These are phyloP conservation scores for Clarireedia paspali DNA, from an alignment of 2,329 filamentous ascomycete genomes.

Conservation along the genomic window DNA sequence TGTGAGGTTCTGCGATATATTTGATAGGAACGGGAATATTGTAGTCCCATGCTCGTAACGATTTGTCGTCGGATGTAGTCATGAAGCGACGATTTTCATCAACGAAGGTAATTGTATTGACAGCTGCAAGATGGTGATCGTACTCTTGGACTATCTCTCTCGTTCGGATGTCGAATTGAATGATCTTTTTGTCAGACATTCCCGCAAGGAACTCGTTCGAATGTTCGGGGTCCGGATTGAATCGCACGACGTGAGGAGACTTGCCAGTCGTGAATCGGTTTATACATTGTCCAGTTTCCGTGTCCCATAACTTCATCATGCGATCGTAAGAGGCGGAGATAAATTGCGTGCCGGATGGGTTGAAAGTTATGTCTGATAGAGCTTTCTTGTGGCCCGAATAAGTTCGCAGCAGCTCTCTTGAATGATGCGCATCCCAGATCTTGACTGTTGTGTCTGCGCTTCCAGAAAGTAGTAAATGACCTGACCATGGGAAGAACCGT, in stretches of 20 bases:
- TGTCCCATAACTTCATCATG: conserved; percentile 97
- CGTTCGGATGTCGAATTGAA: conserved; percentile 87
- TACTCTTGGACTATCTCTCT: conserved; percentile 88
- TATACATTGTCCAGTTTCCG: conserved; percentile 84
- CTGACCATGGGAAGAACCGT: conserved; percentile 81
- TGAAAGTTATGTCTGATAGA: conserved; percentile 85
- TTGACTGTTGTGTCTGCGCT: conserved; percentile 86
- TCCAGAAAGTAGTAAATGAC: conserved; percentile 83
- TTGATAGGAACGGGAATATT: conserved; percentile 98
- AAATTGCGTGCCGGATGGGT: conserved; percentile 73
- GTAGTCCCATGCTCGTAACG: conserved; percentile 94
- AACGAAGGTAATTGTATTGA: conserved; percentile 96
- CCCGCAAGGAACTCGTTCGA: conserved; percentile 89
- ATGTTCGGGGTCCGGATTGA: conserved; percentile 73
- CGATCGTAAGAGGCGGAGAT: conserved; percentile 89
- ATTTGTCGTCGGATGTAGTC: conserved; percentile 96
- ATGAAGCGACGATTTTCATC: conserved; percentile 94
- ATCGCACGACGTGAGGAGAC: conserved; percentile 89
- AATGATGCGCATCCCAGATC: conserved; percentile 90
- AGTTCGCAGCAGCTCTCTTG: conserved; percentile 80
- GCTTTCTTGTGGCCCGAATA: conserved; percentile 87
- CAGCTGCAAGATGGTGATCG: conserved; percentile 93
- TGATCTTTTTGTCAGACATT: conserved; percentile 98
- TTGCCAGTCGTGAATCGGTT: conserved; percentile 88
- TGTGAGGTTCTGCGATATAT: conserved; percentile 94